Evolutionary conservation across 352 stramenopile genomes (phyloP), one percentile per base, ranked within the genome.

Genomic region (Phytophthora cryptogea): DNA sequence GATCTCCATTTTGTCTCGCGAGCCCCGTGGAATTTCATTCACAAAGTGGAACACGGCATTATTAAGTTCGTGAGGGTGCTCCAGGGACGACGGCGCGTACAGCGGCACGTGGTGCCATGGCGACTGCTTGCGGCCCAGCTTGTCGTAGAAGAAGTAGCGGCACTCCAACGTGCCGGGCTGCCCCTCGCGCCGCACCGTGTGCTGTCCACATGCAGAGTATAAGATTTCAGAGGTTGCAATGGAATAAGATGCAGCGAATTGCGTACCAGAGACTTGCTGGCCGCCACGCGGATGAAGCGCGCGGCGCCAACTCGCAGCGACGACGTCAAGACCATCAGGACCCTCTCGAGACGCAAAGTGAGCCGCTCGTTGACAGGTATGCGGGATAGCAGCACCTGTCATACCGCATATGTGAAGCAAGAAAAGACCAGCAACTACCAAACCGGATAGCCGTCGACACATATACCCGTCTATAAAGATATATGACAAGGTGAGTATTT

Each of bases 1-100:
- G 51, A 98, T 94, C 81, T 98, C 95, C 88, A 98, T 96, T 83
- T 98, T 98, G 40, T 84, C 80, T 28, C 82, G 81, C 8, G 82
- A 80, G 36, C 86, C 86, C 43, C 83, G 89, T 8, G 95, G 91
- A 67, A 98, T 98, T 74, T 98, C 95, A 66, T 88, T 97, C 17
- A 98, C 76, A 65, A 97, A 97, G 71, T 98, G 91, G 66, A 94
- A 96, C 33, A 95, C 80, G 55, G 68, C 76, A 11, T 37, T 48
- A 16, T 52, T 44, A n/a, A n/a, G 35, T 51, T 85, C 61, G 10
- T 80, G 68, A 37, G 62, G 60, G 39, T 86, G 66, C 5, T 32
- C 46, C 13, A 77, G 43, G 6, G 70, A 63, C 1, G 47, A 49
- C 16, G 72, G 48, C 4, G 70, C 74, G 59, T 92, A 86, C n/a